Base-by-base conservation (phyloP, 169 alveolate genomes). In the Eimeria acervulina region DNA sequence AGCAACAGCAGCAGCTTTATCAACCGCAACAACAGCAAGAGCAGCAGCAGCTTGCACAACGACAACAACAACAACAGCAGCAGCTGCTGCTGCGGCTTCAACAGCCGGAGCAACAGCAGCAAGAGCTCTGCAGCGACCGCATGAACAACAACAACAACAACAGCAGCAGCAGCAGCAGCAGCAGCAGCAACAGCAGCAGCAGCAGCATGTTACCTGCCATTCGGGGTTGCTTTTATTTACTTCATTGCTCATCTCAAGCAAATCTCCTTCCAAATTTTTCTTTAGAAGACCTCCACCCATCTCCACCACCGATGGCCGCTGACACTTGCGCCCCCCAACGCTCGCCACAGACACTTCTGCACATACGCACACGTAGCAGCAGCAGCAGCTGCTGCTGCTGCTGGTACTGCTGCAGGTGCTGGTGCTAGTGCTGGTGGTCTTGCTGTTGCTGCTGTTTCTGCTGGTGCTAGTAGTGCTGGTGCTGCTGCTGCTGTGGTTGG, bases 101-200 rank as follows among this genome's bases (percentile, higher is more conserved):
- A 0, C 80, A 31, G 80, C 80, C 5, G 44, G 44, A 68, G 19
- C 38, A 68, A 0, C 80, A 33, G 26, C n/a, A 55, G 26, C 66
- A 55, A 19, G 26, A 2, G 66, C 26, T 13, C 5, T 23, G n/a
- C n/a, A n/a, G 13, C 76, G 28, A 26, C 76, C 28, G 7, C 76
- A 47, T 47, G 55, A n/a, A n/a, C 55, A 47, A 12, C 5, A 47
- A 17, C 36, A 66, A 28, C 40, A 8, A 28, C 7, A 66, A 66
- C 36, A 28, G 40, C 76, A 66, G 76, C 40, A 66, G 76, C 81
- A 70, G 19, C 81, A 70, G 81, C 81, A 36, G 51, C 51, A 70
- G 42, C 81, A 26, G 81, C 81, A 70, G 81, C 51, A 68, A 68
- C 44, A 68, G 21, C 38, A 68, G 42, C n/a, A 31, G 80, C 40